Evolutionary conservation across 2,329 filamentous ascomycete genomes (phyloP).

Genomic region (Periconia sp.): DNA sequence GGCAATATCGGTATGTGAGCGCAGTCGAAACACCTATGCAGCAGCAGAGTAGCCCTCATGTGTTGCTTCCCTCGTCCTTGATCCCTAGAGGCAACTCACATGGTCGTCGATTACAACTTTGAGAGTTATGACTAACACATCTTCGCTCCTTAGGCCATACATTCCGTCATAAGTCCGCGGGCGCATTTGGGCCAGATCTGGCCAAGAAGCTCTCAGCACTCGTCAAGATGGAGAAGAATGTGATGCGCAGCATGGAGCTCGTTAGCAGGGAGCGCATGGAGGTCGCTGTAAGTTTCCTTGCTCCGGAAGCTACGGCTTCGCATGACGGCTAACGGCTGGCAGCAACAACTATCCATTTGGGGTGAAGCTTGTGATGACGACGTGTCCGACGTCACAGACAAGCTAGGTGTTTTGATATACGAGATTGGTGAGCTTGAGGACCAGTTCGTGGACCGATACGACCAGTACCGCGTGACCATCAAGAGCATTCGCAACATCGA

Average conservation of each 20-base stretch:
- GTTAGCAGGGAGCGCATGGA: slow-evolving; percentile 98
- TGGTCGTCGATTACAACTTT: too few species aligned
- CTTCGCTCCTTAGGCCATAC: slow-evolving; percentile 62
- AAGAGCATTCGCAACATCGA: slow-evolving; percentile 99
- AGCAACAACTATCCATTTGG: slow-evolving; percentile 99
- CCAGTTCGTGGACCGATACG: slow-evolving; percentile 97
- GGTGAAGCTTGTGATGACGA: slow-evolving; percentile 95
- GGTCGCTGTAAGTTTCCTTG: slow-evolving; percentile 77
- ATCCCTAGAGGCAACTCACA: neutral
- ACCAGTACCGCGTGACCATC: slow-evolving; percentile 98
- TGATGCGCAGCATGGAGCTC: slow-evolving; percentile 97
- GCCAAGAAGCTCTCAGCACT: slow-evolving; percentile 97
- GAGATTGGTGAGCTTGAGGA: slow-evolving; percentile 98
- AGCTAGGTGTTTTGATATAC: slow-evolving; percentile 96
- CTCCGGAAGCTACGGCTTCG: slow-evolving; percentile 5
- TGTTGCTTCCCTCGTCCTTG: slow-evolving; percentile 15
- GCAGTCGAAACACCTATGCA: neutral
- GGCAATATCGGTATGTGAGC: slow-evolving; percentile 76
- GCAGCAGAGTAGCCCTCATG: too few species aligned
- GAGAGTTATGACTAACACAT: slow-evolving; percentile 19
- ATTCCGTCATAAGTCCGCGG: slow-evolving; percentile 75
- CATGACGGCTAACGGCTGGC: slow-evolving; percentile 25
- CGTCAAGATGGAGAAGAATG: slow-evolving; percentile 99
- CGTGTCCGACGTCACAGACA: slow-evolving; percentile 98
- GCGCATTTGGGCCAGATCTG: slow-evolving; percentile 83